Conservation (phyloP, 192 early-diverging fungal genomes). For the Umbelopsis vinacea region DNA sequence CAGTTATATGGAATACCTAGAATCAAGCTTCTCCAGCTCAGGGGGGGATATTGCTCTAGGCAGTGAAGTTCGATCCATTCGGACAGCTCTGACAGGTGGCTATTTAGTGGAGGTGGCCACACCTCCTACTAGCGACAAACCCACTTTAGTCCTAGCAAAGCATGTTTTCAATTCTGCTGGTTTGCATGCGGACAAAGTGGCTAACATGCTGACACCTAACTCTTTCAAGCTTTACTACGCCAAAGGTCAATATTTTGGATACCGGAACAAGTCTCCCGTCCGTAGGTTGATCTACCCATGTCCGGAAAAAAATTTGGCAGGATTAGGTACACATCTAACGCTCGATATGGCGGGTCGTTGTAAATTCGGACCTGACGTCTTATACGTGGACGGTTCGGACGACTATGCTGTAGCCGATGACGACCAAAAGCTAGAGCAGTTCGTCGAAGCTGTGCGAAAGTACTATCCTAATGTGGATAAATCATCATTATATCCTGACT, state of each 20-base stretch:
- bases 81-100: neutral
- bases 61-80: slow-evolving; percentile 53
- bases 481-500: slow-evolving; percentile 69
- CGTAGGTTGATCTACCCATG: slow-evolving; percentile 80
- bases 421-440: slow-evolving; percentile 45
- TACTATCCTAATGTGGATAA: slow-evolving; percentile 66
- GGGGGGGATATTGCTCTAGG: slow-evolving; percentile 60
- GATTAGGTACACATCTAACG: slow-evolving; percentile 80
- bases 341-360: slow-evolving; percentile 76
- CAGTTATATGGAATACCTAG: slow-evolving; percentile 66
- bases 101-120: slow-evolving; percentile 61
- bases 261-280: slow-evolving; percentile 45
- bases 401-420: slow-evolving; percentile 60
- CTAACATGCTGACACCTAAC: slow-evolving; percentile 42
- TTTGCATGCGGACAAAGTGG: slow-evolving; percentile 69
- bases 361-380: slow-evolving; percentile 81
- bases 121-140: slow-evolving; percentile 40
- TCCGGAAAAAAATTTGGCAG: slow-evolving; percentile 70
- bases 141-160: slow-evolving; percentile 57
- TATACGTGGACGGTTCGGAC: slow-evolving; percentile 56
- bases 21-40: slow-evolving; percentile 46
- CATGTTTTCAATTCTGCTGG: slow-evolving; percentile 82
- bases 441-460: slow-evolving; percentile 56
- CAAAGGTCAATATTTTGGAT: slow-evolving; percentile 82
- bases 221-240: slow-evolving; percentile 70